Evolutionary conservation across 2,329 filamentous ascomycete genomes (phyloP), one percentile per base, ranked within the genome.

Genomic region (Intubia oerlemansii): DNA sequence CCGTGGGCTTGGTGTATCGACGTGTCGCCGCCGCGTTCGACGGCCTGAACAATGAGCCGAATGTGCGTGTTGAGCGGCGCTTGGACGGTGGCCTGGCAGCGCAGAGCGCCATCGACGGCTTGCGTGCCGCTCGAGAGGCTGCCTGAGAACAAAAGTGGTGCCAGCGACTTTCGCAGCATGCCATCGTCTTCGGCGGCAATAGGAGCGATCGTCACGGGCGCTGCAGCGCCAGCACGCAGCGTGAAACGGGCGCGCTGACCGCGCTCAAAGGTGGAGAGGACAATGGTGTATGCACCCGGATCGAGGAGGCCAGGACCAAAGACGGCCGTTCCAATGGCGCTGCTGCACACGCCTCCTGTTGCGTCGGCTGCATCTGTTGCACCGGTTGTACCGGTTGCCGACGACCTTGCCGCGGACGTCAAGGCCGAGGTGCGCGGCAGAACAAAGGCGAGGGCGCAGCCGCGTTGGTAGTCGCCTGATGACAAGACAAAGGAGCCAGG

Each of bases 251-350:
- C 78, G 1, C 67, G 56, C 43, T 90, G 79, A 7, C 74, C 75
- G 0, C 74, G 62, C 36, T 91, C 81, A 46, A 90, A 95, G 0
- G 85, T 91, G 3, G 81, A 92, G 45, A 77, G 85, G 6, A 93
- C 75, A 32, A 92, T 61, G 0, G 80, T 93, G 48, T 95, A 98
- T 1, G 59, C 59, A 1, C 85, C 85, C 1, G 66, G 53, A 22
- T 71, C 67, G 12, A 92, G 52, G 7, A 32, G n/a, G 10, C 36
- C 36, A 0, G 32, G n/a, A 3, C 35, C 35, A n/a, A 38, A 38
- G 4, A 31, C 30, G 2, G 36, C 33, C 16, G 33, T 37, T 10
- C 34, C 36, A 15, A 26, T 33, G 14, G 19, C 30, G 17, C 17
- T 32, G 13, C 32, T 27, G 28, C 27, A 29, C 19, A 30, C 26